A percentile compares a stretch with the other conserved stretches of the same genome.
Evolutionary conservation across 2,329 filamentous ascomycete species (phyloP).

Genomic region (Bretziella fagacearum): DNA sequence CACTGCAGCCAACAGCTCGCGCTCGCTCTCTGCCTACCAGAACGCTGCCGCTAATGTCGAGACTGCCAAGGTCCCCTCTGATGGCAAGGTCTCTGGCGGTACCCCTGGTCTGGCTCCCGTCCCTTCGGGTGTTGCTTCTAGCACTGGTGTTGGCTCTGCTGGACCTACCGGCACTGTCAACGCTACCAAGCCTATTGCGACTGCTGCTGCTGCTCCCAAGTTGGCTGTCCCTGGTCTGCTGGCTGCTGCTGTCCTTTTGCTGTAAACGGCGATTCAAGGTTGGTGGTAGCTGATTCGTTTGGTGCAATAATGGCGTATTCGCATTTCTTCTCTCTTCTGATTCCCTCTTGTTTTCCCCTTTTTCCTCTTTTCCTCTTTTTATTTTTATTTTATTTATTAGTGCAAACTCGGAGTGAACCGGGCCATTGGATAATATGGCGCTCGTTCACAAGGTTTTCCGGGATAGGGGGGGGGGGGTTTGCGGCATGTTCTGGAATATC

Average conservation of each 20-base stretch:
- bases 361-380: no score
- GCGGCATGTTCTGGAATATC: no score
- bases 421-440: no score
- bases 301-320: no score
- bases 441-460: no score
- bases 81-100: constrained; percentile 10
- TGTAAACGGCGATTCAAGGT: no score
- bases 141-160: constrained; percentile 3
- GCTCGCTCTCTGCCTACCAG: constrained; percentile 35
- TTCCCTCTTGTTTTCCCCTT: no score
- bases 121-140: not conserved
- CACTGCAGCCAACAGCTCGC: constrained; percentile 35
- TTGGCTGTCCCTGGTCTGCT: constrained; percentile 10
- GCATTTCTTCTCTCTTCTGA: no score
- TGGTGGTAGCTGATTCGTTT: no score
- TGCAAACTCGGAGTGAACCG: no score
- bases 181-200: constrained; percentile 12
- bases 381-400: no score
- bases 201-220: constrained; percentile 10
- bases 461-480: no score
- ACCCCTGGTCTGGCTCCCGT: constrained; percentile 10
- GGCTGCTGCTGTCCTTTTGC: constrained; percentile 6
- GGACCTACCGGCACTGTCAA: not conserved
- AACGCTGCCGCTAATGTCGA: constrained; percentile 22
- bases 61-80: constrained; percentile 17